Evolutionary conservation across 495 filamentous ascomycete species (phyloP).

Genomic region (Chaetomium tenue): DNA sequence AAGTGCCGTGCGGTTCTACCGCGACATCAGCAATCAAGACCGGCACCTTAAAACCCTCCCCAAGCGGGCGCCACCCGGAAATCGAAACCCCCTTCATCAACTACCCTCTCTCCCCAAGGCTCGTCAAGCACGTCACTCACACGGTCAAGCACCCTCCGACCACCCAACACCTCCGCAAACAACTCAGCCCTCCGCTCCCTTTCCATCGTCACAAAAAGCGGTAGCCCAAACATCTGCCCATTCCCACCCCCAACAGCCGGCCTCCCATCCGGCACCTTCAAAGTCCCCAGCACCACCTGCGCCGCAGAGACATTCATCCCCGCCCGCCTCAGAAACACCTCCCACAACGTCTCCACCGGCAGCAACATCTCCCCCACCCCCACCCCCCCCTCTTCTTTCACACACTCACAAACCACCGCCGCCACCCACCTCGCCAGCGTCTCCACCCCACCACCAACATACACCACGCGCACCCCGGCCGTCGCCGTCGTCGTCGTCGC

Average conservation of each 20-base stretch:
- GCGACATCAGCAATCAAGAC: neutral
- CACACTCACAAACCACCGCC: slow-evolving; percentile 42
- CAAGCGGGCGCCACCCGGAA: neutral
- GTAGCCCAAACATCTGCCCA: slow-evolving; percentile 46
- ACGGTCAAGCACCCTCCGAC: slow-evolving; percentile 51
- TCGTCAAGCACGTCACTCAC: slow-evolving; percentile 44
- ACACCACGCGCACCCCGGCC: slow-evolving; percentile 47
- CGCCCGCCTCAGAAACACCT: slow-evolving; percentile 66
- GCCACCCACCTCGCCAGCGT: slow-evolving; percentile 60
- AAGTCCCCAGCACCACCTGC: slow-evolving; percentile 59
- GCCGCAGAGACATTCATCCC: slow-evolving; percentile 83
- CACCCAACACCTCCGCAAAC: slow-evolving; percentile 54
- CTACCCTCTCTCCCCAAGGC: slow-evolving; percentile 32
- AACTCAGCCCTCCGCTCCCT: slow-evolving; percentile 42
- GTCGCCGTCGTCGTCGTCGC: too few relatives aligned
- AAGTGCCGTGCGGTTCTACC: neutral
- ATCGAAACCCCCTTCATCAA: neutral
- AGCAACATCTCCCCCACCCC: slow-evolving; percentile 28
- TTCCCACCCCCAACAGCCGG: slow-evolving; percentile 20
- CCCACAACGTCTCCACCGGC: slow-evolving; percentile 64
- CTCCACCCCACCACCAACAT: slow-evolving; percentile 57
- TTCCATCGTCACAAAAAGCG: slow-evolving; percentile 59
- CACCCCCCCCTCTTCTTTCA: slow-evolving; percentile 17
- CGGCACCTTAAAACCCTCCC: neutral
- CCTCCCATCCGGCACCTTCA: slow-evolving; percentile 44